phyloP scores from a whole-genome alignment of 179 eudicot species.

The Corrigiola litoralis region DNA sequence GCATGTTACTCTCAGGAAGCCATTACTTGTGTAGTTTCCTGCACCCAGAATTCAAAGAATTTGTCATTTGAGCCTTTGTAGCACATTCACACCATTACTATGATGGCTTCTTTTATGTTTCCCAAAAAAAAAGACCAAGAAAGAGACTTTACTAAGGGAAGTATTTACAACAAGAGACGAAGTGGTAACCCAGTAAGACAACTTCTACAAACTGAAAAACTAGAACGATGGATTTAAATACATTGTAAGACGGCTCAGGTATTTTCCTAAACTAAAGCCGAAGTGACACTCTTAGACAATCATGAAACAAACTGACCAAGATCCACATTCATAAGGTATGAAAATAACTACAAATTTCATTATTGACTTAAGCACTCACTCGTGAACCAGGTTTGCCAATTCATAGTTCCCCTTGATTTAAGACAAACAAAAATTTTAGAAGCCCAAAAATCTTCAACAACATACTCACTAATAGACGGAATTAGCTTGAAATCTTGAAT shows the following conservation, averaged over 20 bases:
- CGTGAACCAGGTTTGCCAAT: no score
- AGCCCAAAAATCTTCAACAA: background rate
- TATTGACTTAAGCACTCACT: no score
- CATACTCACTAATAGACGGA: background rate
- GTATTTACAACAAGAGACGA: no score
- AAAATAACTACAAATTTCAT: no score
- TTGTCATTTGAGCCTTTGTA: background rate
- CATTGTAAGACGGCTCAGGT: background rate
- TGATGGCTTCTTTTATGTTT: background rate
- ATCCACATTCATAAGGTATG: background rate
- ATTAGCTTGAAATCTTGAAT: no score
- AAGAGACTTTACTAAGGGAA: background rate
- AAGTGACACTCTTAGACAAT: background rate
- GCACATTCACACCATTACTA: background rate
- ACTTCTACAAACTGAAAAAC: background rate
- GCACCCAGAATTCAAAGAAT: conserved; percentile 24
- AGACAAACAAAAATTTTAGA: no score
- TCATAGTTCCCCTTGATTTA: no score
- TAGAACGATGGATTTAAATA: background rate
- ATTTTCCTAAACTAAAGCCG: background rate
- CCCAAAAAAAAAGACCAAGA: background rate
- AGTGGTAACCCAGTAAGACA: no score
- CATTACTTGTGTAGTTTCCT: conserved; percentile 90
- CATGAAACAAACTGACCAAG: background rate
- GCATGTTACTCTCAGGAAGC: conserved; percentile 81